phyloP scores from a whole-genome alignment of 2,329 filamentous ascomycete genomes.

The Arachnomyces sp. region DNA sequence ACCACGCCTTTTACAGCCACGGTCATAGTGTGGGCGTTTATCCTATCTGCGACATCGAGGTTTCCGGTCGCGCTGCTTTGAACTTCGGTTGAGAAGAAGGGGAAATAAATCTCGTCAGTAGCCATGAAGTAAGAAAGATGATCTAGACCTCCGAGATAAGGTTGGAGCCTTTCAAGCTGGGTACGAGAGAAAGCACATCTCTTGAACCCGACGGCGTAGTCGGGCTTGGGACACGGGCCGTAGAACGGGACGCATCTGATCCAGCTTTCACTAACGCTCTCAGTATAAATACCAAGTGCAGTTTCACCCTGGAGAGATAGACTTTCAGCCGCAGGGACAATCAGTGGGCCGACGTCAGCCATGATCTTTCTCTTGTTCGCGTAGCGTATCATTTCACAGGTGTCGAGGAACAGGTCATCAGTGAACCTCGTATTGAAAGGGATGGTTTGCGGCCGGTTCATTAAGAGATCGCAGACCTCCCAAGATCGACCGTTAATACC shows the following conservation, averaged over 20 bases:
- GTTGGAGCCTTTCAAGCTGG: slow-evolving; percentile 25
- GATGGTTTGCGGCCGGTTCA: background rate
- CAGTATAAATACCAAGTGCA: slow-evolving; percentile 21
- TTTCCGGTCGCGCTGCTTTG: slow-evolving; percentile 15
- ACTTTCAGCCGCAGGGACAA: slow-evolving; percentile 29
- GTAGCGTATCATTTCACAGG: slow-evolving; percentile 22
- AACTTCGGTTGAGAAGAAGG: slow-evolving; percentile 19
- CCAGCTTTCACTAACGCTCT: slow-evolving; percentile 29
- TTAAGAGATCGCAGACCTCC: background rate
- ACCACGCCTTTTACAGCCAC: slow-evolving; percentile 30
- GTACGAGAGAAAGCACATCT: slow-evolving; percentile 25
- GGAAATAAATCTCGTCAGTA: slow-evolving; percentile 18
- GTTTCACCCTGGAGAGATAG: slow-evolving; percentile 18
- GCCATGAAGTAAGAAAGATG: slow-evolving; percentile 16
- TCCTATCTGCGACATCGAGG: slow-evolving; percentile 20
- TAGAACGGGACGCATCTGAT: slow-evolving; percentile 20
- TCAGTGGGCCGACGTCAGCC: slow-evolving; percentile 24
- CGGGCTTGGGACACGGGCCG: slow-evolving; percentile 25
- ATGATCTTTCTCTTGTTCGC: slow-evolving; percentile 28
- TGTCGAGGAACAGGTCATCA: slow-evolving; percentile 26
- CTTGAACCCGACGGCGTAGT: slow-evolving; percentile 29
- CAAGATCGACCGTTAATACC: background rate
- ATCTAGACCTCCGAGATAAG: slow-evolving; percentile 14
- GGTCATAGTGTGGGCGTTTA: slow-evolving; percentile 21
- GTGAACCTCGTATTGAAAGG: slow-evolving; percentile 22